phyloP scores from a whole-genome alignment of 495 filamentous ascomycete genomes.

The Cetradonia linearis region DNA sequence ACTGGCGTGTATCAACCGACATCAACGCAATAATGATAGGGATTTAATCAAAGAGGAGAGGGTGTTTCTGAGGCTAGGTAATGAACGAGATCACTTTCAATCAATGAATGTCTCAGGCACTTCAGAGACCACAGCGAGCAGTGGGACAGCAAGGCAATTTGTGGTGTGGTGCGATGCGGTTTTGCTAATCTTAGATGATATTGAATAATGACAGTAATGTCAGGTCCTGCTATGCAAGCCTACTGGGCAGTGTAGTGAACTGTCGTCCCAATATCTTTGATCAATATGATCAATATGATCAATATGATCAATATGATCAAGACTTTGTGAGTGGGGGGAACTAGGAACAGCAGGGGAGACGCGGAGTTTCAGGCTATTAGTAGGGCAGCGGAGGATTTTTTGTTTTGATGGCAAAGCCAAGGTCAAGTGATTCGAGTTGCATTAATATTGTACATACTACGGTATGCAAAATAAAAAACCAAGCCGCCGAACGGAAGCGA shows the following conservation, averaged over 20 bases:
- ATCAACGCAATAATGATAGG: slow-evolving; percentile 43
- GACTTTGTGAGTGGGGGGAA: neutral
- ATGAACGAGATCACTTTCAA: neutral
- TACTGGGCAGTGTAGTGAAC: neutral
- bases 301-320: neutral
- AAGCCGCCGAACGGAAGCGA: neutral
- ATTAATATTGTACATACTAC: neutral
- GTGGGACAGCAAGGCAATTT: neutral
- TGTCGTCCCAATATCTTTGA: neutral
- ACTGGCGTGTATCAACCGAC: slow-evolving; percentile 65
- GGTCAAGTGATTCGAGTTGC: slow-evolving; percentile 2
- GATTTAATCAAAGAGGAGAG: slow-evolving; percentile 5
- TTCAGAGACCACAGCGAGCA: neutral
- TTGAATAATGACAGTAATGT: neutral
- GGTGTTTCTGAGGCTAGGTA: neutral
- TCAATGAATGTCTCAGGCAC: neutral
- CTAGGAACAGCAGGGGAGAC: neutral
- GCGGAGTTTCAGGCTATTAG: slow-evolving; percentile 1
- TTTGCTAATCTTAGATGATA: neutral
- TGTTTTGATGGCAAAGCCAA: neutral
- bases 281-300: neutral
- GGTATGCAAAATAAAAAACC: neutral
- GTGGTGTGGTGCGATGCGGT: neutral
- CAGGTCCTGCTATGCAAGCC: neutral
- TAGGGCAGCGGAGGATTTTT: neutral